A percentile compares a stretch with the other conserved stretches of the same genome.
Evolutionary conservation across 805 yeast species (phyloP).

Genomic region (Candida ipomoeae): DNA sequence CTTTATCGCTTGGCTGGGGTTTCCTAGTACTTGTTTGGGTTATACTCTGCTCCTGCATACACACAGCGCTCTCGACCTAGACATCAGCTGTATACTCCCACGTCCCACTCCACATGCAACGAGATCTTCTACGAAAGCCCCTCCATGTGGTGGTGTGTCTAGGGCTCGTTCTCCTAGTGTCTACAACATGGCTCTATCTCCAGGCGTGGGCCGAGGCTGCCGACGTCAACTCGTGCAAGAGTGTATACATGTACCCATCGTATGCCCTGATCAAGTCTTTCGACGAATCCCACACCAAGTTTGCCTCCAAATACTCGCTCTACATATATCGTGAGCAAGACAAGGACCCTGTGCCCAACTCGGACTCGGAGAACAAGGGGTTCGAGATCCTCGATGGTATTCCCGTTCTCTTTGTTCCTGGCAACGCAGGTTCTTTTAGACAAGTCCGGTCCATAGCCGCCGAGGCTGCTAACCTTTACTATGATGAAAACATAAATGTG

Average conservation of each 20-base stretch:
- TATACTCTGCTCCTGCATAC: not conserved
- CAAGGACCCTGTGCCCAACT: slow-evolving; percentile 51
- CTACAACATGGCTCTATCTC: slow-evolving; percentile 11
- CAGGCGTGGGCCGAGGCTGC: slow-evolving; percentile 21
- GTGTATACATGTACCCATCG: slow-evolving; percentile 79
- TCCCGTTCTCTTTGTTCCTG: slow-evolving; percentile 92
- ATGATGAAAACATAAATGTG: slow-evolving; percentile 27
- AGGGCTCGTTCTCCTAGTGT: slow-evolving; percentile 9
- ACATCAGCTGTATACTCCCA: not conserved
- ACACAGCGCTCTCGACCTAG: not conserved
- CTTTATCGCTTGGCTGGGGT: too few relatives aligned
- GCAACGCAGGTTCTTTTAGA: slow-evolving; percentile 91
- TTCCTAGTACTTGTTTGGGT: not conserved
- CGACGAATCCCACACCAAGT: slow-evolving; percentile 62
- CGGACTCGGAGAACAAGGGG: slow-evolving; percentile 35
- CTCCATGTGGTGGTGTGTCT: slow-evolving; percentile 13
- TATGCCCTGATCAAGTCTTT: slow-evolving; percentile 73
- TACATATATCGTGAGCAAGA: slow-evolving; percentile 85
- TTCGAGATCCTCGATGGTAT: slow-evolving; percentile 51
- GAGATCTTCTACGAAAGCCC: slow-evolving; percentile 14
- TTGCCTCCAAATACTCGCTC: slow-evolving; percentile 79
- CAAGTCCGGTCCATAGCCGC: slow-evolving; percentile 94
- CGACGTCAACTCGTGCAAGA: slow-evolving; percentile 48
- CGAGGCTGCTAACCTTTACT: slow-evolving; percentile 56
- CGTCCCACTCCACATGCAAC: slow-evolving; percentile 6